These are phyloP conservation scores for Dendrobium nobile DNA, from an alignment of 106 monocot species.

Conservation along the genomic window DNA sequence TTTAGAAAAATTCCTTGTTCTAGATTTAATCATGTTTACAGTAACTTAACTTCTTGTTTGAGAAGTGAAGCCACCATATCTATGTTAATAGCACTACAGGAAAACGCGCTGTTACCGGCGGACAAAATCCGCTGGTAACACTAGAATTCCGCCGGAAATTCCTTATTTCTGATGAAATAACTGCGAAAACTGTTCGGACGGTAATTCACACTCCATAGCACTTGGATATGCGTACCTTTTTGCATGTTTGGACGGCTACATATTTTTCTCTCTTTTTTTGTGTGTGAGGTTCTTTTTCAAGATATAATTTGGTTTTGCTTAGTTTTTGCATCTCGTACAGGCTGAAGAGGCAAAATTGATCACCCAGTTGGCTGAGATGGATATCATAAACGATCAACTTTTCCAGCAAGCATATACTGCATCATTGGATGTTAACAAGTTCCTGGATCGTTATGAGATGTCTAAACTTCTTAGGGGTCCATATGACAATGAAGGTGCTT, in stretches of 20 bases:
- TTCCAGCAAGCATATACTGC: constrained; percentile 64
- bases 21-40: not conserved
- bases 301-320: not conserved
- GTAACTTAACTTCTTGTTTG: not conserved
- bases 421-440: constrained; percentile 54
- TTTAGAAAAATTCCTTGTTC: not conserved
- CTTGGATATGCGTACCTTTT: not conserved
- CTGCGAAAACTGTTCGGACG: too few relatives aligned
- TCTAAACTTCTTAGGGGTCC: constrained; percentile 59
- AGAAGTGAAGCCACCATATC: not conserved
- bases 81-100: not conserved
- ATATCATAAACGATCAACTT: constrained; percentile 62
- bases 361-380: constrained; percentile 61
- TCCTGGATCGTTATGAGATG: constrained; percentile 63
- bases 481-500: constrained; percentile 78
- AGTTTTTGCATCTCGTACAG: constrained; percentile 18
- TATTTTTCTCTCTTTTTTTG: not conserved
- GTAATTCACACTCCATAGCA: too few relatives aligned
- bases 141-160: too few relatives aligned
- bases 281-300: not conserved
- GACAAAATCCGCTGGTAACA: too few relatives aligned
- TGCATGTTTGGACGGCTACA: not conserved
- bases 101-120: too few relatives aligned
- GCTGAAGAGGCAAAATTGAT: constrained; percentile 87
- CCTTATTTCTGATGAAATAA: too few relatives aligned